Base-by-base conservation (phyloP, 2,329 filamentous ascomycete species). In the Sporothrix schenckii region DNA sequence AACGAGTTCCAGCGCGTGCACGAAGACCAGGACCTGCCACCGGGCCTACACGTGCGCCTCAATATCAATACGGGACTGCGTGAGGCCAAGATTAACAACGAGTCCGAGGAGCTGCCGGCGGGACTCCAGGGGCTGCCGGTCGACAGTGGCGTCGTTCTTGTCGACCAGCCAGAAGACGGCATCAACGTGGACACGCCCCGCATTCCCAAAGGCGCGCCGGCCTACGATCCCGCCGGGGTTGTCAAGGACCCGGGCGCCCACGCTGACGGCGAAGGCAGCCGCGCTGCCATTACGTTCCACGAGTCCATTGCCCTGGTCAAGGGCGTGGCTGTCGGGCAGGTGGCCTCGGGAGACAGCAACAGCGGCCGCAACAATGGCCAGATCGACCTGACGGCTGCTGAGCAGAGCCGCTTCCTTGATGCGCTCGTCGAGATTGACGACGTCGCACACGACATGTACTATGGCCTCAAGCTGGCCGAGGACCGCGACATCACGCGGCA, bases 371-470 rank as follows among this genome's bases (percentile, higher is more conserved):
- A 16, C 9, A n/a, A 24, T 50, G 53, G 27, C 44, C 16, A 47
- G 21, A 44, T 67, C n/a, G 24, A 39, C n/a, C 41, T 69, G 54
- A 54, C 56, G 10, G 70, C 21, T 0, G 73, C 68, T 6, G 72
- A 76, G 24, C 71, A 72, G 11, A 78, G 19, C 74, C 79, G 68
- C 77, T 80, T 87, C 16, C 83, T 85, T 53, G 79, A 80, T 13
- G 85, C 86, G 0, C 81, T 91, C 9, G 83, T 86, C 47, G 82
- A 82, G 47, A 83, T 91, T n/a, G 82, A 86, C 72, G 88, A 91
- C 7, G 80, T 90, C 39, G 85, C 88, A 0, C 88, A 91, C 77
- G 89, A 91, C 77, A 87, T 91, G 73, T 91, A 90, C 80, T 91
- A 90, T 77, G 89, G 89, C 11, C 80, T 88, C 21, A 86, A 89